phyloP scores from a whole-genome alignment of 805 yeast species.

The Metschnikowia dekortorum region DNA sequence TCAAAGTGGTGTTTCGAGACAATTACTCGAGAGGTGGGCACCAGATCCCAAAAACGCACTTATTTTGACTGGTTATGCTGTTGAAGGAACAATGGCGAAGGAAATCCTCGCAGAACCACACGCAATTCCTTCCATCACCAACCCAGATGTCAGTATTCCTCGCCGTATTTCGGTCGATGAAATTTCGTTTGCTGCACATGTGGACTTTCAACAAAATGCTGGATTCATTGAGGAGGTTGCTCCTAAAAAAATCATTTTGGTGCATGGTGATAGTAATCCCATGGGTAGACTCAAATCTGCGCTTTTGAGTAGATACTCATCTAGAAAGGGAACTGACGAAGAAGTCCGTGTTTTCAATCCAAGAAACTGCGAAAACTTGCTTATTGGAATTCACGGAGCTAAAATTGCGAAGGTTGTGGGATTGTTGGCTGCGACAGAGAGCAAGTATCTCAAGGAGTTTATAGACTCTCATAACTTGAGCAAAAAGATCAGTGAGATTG shows the following conservation, averaged over 20 bases:
- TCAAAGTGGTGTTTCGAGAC: conserved; percentile 92
- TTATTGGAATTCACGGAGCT: conserved; percentile 72
- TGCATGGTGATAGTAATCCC: conserved; percentile 97
- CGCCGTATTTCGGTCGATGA: conserved; percentile 86
- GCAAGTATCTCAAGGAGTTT: conserved; percentile 39
- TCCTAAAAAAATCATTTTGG: conserved; percentile 82
- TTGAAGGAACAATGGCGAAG: conserved; percentile 98
- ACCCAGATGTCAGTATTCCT: conserved; percentile 80
- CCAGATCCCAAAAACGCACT: conserved; percentile 91
- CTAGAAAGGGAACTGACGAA: conserved; percentile 75
- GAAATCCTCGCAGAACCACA: conserved; percentile 81
- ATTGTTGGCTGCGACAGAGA: conserved; percentile 44
- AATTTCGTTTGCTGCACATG: conserved; percentile 99
- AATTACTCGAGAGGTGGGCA: conserved; percentile 90
- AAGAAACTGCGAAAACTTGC: conserved; percentile 77
- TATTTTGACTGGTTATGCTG: conserved; percentile 92
- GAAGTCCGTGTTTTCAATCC: conserved; percentile 93
- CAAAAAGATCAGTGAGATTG: conserved; percentile 17
- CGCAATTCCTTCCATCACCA: conserved; percentile 78
- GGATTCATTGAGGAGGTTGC: conserved; percentile 85
- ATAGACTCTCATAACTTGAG: conserved; percentile 53
- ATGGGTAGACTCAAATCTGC: conserved; percentile 98
- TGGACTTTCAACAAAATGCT: conserved; percentile 89
- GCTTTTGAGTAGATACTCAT: conserved; percentile 76
- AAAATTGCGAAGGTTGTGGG: conserved; percentile 76